phyloP scores from a whole-genome alignment of 2,329 filamentous ascomycete species.

The Alternaria sp. region DNA sequence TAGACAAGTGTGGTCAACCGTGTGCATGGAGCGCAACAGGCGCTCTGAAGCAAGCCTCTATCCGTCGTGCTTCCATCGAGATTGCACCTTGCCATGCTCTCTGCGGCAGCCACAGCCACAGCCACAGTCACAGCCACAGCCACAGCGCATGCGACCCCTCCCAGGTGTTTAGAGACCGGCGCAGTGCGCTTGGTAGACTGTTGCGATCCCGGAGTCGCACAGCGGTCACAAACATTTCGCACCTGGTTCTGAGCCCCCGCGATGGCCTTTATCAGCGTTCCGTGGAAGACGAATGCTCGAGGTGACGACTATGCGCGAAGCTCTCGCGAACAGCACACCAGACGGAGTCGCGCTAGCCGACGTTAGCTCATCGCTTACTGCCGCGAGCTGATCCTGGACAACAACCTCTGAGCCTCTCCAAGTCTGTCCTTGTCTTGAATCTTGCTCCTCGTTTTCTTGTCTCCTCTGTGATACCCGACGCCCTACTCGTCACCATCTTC shows the following conservation, averaged over 20 bases:
- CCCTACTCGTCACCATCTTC: conserved; percentile 8
- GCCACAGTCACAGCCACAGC: neutral
- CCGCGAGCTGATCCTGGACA: conserved; percentile 19
- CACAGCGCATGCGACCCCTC: conserved; percentile 15
- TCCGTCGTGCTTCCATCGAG: conserved; percentile 1
- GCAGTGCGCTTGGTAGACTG: neutral
- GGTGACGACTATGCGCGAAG: conserved; percentile 27
- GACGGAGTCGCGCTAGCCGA: conserved; percentile 19
- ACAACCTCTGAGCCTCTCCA: conserved; percentile 23
- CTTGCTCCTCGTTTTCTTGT: conserved; percentile 10
- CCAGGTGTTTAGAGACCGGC: neutral
- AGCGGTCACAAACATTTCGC: neutral
- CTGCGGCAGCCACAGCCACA: conserved; percentile 11
- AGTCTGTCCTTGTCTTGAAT: conserved; percentile 9
- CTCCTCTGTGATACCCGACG: conserved; percentile 36
- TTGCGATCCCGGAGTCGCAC: neutral
- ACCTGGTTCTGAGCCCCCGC: neutral
- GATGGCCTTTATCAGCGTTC: neutral
- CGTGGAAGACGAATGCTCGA: conserved; percentile 3
- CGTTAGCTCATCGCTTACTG: conserved; percentile 22
- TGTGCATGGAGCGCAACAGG: neutral
- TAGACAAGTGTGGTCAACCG: neutral
- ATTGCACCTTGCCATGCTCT: conserved; percentile 2
- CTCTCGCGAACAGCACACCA: conserved; percentile 32
- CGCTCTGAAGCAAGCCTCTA: conserved; percentile 2